Evolutionary conservation across 192 early-diverging fungal genomes (phyloP).

Genomic region (Coemansia reversa): DNA sequence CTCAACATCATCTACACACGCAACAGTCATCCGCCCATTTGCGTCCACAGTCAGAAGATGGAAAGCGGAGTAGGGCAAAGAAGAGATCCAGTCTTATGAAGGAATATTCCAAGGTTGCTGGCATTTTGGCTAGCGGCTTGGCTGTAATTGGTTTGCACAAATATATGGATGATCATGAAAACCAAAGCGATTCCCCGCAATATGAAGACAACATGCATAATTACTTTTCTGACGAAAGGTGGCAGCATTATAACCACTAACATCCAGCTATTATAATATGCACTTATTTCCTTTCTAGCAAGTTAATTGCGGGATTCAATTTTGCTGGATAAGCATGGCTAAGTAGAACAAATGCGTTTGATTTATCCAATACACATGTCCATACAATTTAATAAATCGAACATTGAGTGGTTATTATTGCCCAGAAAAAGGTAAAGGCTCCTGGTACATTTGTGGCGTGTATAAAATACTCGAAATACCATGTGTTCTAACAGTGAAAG

Average conservation of each 20-base stretch:
- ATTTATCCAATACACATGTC: neutral
- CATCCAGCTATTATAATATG: no score
- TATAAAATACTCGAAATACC: no score
- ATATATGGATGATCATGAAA: constrained; percentile 2
- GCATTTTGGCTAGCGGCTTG: constrained; percentile 11
- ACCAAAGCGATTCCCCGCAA: neutral
- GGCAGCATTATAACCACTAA: neutral
- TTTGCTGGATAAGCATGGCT: neutral
- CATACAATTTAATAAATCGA: neutral
- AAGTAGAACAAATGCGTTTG: no score
- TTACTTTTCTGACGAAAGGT: neutral
- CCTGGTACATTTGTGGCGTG: no score
- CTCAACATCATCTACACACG: neutral
- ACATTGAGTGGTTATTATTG: neutral
- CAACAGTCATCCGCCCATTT: neutral
- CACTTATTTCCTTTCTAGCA: no score
- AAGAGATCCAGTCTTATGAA: neutral
- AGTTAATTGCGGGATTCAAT: neutral
- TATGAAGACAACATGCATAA: neutral
- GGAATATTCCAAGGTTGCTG: constrained; percentile 1
- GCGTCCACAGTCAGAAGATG: neutral
- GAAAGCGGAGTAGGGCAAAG: neutral
- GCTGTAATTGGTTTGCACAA: constrained; percentile 4
- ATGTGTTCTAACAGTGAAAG: no score
- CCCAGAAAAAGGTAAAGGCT: neutral